Evolutionary conservation across 2,329 filamentous ascomycete species (phyloP).

Genomic region (Neofusicoccum sp.): DNA sequence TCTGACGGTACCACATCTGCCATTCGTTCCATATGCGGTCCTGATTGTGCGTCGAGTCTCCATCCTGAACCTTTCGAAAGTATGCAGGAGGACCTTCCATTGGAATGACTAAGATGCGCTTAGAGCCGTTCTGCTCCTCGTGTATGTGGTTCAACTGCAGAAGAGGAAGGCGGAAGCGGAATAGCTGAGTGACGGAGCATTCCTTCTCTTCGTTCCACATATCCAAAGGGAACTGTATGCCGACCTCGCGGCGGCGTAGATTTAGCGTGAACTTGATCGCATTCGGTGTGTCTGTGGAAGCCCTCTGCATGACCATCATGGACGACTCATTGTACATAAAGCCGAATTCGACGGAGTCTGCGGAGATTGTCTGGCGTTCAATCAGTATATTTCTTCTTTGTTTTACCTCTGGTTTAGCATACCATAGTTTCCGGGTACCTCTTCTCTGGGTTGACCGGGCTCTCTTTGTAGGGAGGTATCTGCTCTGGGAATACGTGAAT

Average conservation of each 20-base stretch:
- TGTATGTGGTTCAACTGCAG: slow-evolving; percentile 47
- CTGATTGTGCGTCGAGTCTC: slow-evolving; percentile 45
- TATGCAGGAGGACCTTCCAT: slow-evolving; percentile 47
- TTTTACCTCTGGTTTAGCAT: not conserved
- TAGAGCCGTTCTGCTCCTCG: slow-evolving; percentile 25
- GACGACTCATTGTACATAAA: slow-evolving; percentile 55
- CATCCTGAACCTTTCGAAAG: slow-evolving; percentile 40
- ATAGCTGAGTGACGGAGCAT: slow-evolving; percentile 26
- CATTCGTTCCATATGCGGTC: slow-evolving; percentile 56
- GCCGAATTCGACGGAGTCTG: slow-evolving; percentile 63
- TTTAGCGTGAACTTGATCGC: slow-evolving; percentile 45
- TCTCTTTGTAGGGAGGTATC: slow-evolving; percentile 12
- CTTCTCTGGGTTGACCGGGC: slow-evolving; percentile 30
- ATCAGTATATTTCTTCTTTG: not conserved
- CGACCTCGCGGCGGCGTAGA: slow-evolving; percentile 47
- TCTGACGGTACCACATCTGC: slow-evolving; percentile 65
- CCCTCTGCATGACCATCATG: slow-evolving; percentile 63
- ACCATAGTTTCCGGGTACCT: slow-evolving; percentile 29
- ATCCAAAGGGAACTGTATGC: slow-evolving; percentile 48
- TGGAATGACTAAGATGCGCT: slow-evolving; percentile 31
- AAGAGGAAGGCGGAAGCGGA: slow-evolving; percentile 50
- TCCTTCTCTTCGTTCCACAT: slow-evolving; percentile 28
- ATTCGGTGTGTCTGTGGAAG: slow-evolving; percentile 28
- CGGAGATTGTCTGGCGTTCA: slow-evolving; percentile 25
- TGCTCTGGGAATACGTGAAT: not conserved